These are phyloP conservation scores for Aspergillus sojae DNA, from an alignment of 2,329 filamentous ascomycete species.

Conservation along the genomic window DNA sequence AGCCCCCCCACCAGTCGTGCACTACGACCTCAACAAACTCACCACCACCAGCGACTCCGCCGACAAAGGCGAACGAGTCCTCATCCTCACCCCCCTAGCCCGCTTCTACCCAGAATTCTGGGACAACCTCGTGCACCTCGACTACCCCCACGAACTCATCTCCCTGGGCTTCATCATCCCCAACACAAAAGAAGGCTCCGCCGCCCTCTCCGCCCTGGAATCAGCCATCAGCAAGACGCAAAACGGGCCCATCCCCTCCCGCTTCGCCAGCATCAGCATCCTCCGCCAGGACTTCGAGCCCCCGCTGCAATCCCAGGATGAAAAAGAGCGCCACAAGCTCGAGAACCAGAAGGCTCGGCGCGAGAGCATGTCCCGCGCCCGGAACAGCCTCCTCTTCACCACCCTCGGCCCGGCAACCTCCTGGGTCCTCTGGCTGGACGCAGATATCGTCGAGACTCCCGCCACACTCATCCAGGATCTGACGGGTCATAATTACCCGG, in stretches of 20 bases:
- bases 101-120: slow-evolving; percentile 95
- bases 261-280: slow-evolving; percentile 92
- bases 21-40: slow-evolving; percentile 94
- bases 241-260: slow-evolving; percentile 74
- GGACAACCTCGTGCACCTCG: slow-evolving; percentile 83
- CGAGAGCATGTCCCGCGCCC: slow-evolving; percentile 87
- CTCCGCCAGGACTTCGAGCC: slow-evolving; percentile 92
- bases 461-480: slow-evolving; percentile 86
- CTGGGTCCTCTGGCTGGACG: slow-evolving; percentile 96
- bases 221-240: slow-evolving; percentile 84
- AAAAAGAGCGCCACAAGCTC: slow-evolving; percentile 89
- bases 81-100: slow-evolving; percentile 90
- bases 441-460: slow-evolving; percentile 88
- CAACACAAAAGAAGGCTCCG: slow-evolving; percentile 88
- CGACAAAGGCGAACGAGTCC: slow-evolving; percentile 78
- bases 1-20: slow-evolving; percentile 79
- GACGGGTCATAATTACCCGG: slow-evolving; percentile 80
- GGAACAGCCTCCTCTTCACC: slow-evolving; percentile 93
- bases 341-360: slow-evolving; percentile 83
- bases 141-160: slow-evolving; percentile 91
- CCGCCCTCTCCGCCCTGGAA: slow-evolving; percentile 80
- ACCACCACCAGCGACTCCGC: slow-evolving; percentile 78
- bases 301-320: slow-evolving; percentile 76
- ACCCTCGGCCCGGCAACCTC: slow-evolving; percentile 87
- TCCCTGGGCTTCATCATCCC: slow-evolving; percentile 95